Evolutionary conservation across 2,329 filamentous ascomycete genomes (phyloP).

Genomic region (Xylariaceae sp.): DNA sequence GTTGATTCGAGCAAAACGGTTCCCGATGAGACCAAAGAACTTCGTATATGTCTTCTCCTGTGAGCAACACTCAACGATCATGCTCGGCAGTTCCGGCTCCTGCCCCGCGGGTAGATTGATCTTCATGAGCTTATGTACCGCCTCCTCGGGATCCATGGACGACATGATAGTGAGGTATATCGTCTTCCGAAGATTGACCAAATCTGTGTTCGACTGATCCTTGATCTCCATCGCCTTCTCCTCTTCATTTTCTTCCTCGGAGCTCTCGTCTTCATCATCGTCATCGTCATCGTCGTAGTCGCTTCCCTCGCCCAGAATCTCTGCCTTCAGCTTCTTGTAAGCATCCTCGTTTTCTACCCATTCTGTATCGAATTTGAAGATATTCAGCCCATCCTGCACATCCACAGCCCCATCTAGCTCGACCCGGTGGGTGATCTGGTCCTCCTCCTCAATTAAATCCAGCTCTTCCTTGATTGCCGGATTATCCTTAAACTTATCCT

Average conservation of each 20-base stretch:
- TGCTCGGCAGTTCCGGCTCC: conserved; percentile 86
- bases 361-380: conserved; percentile 90
- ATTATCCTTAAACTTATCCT: conserved; percentile 96
- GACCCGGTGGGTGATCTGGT: conserved; percentile 89
- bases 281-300: conserved; percentile 68
- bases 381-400: conserved; percentile 81
- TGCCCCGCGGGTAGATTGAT: conserved; percentile 82
- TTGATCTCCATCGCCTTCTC: conserved; percentile 90
- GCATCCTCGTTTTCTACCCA: conserved; percentile 89
- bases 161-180: conserved; percentile 99
- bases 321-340: conserved; percentile 85
- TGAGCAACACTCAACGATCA: conserved; percentile 95
- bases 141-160: conserved; percentile 92
- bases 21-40: conserved; percentile 91
- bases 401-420: conserved; percentile 81
- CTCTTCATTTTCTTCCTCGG: conserved; percentile 70
- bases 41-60: conserved; percentile 97
- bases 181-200: conserved; percentile 86
- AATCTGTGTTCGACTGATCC: conserved; percentile 92
- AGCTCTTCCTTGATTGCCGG: conserved; percentile 86
- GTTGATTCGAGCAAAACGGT: conserved; percentile 94
- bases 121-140: conserved; percentile 94
- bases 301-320: conserved; percentile 91
- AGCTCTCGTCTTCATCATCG: conserved; percentile 63
- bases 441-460: conserved; percentile 94